A percentile compares a stretch with the other conserved stretches of the same genome.
Evolutionary conservation across 176 grass and related monocot species (phyloP).

Genomic region (Phyllostachys edulis): DNA sequence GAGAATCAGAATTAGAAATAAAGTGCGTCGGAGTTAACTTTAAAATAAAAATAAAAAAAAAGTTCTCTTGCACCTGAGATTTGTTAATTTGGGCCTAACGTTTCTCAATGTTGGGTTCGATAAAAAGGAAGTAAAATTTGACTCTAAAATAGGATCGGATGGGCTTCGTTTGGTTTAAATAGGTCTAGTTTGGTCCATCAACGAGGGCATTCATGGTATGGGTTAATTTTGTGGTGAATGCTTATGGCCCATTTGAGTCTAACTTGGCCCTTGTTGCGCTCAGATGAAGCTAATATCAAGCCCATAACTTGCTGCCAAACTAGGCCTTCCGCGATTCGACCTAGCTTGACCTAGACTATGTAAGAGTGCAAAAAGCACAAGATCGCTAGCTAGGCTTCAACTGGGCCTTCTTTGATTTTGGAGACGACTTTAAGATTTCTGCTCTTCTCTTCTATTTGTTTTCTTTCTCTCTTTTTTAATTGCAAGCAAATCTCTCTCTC

Average conservation of each 20-base stretch:
- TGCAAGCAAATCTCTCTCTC: background rate
- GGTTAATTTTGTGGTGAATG: background rate
- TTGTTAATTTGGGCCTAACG: background rate
- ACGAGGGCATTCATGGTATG: too few species aligned
- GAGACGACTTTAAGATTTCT: background rate
- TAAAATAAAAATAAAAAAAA: too few species aligned
- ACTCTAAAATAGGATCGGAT: background rate
- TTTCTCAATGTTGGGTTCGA: background rate
- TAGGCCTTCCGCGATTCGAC: background rate
- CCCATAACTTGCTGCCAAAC: background rate
- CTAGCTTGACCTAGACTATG: background rate
- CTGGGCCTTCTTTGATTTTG: background rate
- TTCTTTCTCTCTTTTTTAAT: background rate
- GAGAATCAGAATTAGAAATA: too few species aligned
- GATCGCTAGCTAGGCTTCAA: background rate
- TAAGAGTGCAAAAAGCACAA: background rate
- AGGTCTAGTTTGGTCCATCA: too few species aligned
- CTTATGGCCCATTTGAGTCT: background rate
- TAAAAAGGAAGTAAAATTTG: background rate
- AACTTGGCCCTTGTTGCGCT: background rate
- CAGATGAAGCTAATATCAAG: too few species aligned
- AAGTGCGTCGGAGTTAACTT: too few species aligned
- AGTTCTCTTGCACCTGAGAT: too few species aligned
- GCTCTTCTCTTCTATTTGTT: background rate
- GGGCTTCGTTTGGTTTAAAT: background rate